These are phyloP conservation scores for Eucalyptus lansdowneana DNA, from an alignment of 345 rosid genomes.

Conservation along the genomic window DNA sequence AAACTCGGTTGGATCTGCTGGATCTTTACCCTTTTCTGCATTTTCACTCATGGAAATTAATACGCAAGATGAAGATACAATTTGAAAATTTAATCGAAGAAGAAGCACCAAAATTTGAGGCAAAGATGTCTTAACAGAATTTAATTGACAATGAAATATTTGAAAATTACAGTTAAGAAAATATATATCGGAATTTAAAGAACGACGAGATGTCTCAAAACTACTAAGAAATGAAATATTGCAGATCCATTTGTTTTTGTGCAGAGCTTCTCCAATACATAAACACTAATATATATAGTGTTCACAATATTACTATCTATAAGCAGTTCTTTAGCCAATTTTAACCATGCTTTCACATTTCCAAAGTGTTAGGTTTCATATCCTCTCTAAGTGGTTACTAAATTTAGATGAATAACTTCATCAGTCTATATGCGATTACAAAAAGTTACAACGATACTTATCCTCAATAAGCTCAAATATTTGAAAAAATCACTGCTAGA, in stretches of 20 bases:
- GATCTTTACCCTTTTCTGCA: background rate
- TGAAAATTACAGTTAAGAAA: background rate
- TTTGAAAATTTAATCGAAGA: rapidly evolving
- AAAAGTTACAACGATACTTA: background rate
- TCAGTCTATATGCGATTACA: background rate
- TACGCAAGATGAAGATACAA: background rate
- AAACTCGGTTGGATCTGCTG: background rate
- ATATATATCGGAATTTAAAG: background rate
- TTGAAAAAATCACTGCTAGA: background rate
- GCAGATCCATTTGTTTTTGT: background rate
- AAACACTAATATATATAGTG: background rate
- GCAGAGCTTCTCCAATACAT: background rate
- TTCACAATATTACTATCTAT: rapidly evolving
- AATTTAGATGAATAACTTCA: background rate
- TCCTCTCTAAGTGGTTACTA: background rate
- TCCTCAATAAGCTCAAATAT: background rate
- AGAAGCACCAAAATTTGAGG: no score
- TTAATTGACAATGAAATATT: background rate
- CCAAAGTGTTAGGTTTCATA: background rate
- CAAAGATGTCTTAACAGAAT: no score
- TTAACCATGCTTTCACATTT: background rate
- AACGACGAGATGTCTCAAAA: rapidly evolving
- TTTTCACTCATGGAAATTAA: no score
- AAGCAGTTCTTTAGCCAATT: background rate
- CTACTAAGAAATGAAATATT: background rate